Percentiles rank a stretch among this genome's conserved stretches.
Conservation (phyloP, 768 basidiomycete species). For the Leccinum arenicola region DNA sequence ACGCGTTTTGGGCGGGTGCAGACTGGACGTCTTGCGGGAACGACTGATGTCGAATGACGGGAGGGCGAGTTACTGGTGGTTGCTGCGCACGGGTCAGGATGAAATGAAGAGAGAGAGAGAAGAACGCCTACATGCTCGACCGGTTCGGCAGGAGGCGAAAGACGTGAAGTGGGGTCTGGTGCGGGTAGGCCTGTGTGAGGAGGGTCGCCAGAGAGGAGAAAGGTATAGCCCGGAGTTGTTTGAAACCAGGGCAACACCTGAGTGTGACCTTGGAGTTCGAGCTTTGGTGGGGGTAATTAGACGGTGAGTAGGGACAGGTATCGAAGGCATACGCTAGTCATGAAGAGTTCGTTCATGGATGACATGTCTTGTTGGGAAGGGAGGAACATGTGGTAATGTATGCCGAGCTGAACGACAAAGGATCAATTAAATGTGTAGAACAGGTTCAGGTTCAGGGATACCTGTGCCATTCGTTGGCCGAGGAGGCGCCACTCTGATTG, state of each 20-base stretch:
- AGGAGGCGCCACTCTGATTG: constrained; percentile 41
- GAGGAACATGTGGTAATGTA: constrained; percentile 59
- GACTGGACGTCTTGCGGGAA: constrained; percentile 29
- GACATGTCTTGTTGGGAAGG: constrained; percentile 45
- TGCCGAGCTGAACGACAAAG: constrained; percentile 40
- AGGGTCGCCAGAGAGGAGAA: constrained; percentile 45
- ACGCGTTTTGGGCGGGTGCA: constrained; percentile 20
- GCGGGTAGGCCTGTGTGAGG: constrained; percentile 6
- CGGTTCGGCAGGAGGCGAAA: background rate
- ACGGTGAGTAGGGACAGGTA: background rate
- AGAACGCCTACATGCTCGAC: constrained; percentile 13
- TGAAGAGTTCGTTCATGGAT: constrained; percentile 47
- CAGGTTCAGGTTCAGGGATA: constrained; percentile 24
- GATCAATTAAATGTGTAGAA: constrained; percentile 17
- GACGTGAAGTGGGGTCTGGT: background rate
- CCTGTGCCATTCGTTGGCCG: constrained; percentile 45
- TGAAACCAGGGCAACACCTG: constrained; percentile 39
- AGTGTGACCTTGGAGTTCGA: constrained; percentile 24
- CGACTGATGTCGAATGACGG: constrained; percentile 28
- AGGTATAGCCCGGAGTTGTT: constrained; percentile 34
- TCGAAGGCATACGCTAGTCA: constrained; percentile 37
- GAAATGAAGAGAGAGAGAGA: background rate
- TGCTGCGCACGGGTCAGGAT: constrained; percentile 13
- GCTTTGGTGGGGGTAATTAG: constrained; percentile 13
- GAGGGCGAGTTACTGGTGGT: constrained; percentile 11